These are phyloP conservation scores for Albifimbria verrucaria DNA, from an alignment of 2,329 filamentous ascomycete genomes.

Conservation along the genomic window DNA sequence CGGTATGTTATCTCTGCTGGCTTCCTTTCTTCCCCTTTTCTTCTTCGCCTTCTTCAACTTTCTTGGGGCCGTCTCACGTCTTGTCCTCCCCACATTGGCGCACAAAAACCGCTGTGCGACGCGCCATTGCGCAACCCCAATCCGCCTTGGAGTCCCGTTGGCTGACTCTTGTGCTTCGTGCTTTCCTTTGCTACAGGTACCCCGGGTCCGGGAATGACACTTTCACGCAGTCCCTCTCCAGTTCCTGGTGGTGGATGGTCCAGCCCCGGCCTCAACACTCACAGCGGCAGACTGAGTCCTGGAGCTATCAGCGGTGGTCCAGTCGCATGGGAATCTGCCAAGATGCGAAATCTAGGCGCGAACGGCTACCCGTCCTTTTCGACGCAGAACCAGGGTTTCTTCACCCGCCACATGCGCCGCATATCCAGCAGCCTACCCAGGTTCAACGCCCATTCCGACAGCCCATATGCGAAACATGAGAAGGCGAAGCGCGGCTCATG, in stretches of 20 bases:
- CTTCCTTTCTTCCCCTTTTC: slow-evolving; percentile 2
- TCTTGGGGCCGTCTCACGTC: neutral
- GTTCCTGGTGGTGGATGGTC: slow-evolving; percentile 82
- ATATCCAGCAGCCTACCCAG: slow-evolving; percentile 76
- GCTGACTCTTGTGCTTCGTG: slow-evolving; percentile 23
- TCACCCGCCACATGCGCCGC: slow-evolving; percentile 76
- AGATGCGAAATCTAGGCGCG: slow-evolving; percentile 70
- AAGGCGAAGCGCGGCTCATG: slow-evolving; percentile 64
- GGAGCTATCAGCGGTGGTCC: slow-evolving; percentile 49
- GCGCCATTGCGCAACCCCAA: neutral
- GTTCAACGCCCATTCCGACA: slow-evolving; percentile 53
- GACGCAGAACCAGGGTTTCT: slow-evolving; percentile 81
- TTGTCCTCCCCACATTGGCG: slow-evolving; percentile 9
- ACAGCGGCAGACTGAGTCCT: slow-evolving; percentile 60
- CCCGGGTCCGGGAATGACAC: slow-evolving; percentile 65
- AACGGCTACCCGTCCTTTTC: slow-evolving; percentile 76
- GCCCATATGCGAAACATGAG: slow-evolving; percentile 71
- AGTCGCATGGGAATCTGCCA: slow-evolving; percentile 80
- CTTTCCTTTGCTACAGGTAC: slow-evolving; percentile 41
- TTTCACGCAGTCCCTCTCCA: slow-evolving; percentile 86
- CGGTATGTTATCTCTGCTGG: slow-evolving; percentile 39
- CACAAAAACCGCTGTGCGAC: neutral
- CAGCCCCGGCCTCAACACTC: slow-evolving; percentile 57
- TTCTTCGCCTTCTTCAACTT: neutral
- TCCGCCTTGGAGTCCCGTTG: neutral